Base-by-base conservation (phyloP, 2,329 filamentous ascomycete genomes). In the Ophiostoma pallidulum region DNA sequence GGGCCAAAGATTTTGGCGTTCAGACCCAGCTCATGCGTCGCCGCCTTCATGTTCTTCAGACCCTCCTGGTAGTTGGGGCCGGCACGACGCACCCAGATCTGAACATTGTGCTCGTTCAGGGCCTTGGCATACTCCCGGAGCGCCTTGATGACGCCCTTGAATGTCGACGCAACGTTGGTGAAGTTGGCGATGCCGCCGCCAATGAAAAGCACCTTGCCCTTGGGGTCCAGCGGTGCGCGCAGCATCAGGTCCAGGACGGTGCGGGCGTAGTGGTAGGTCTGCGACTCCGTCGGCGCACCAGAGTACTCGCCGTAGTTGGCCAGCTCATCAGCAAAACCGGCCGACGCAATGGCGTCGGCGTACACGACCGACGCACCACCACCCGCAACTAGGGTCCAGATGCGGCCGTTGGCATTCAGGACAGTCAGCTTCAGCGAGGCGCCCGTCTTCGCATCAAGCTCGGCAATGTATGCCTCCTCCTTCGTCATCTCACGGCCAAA, bases 221-320 rank as follows among this genome's bases (percentile, higher is more conserved):
- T 84, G 53, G 86, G 78, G 68, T 80, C 76, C 64, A 80, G 69
- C 50, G 92, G 91, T 48, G 91, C 84, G 58, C 92, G 87, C 59
- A 98, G 85, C 87, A 98, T 94, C 56, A 98, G 82, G 68, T 98
- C 92, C 54, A 98, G 78, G 55, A 98, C 88, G 26, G 92, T 98
- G 63, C 86, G 86, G 63, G 92, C 90, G 72, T 98, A 98, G 82
- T 97, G 90, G 82, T 87, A 98, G 53, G 92, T 97, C 73, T 98
- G 92, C 39, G 89, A 94, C 82, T 98, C 92, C 52, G 89, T 97
- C 58, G 92, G 92, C 56, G 92, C 92, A 74, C 92, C 92, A 56
- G 92, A 97, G 83, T 98, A 98, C 74, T 98, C 92, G 68, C 92
- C 92, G 66, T 98, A 98, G 82, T 98, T 98, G 74, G 92, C 92